Evolutionary conservation across 805 yeast species (phyloP).

Genomic region (Myxozyma neglecta): DNA sequence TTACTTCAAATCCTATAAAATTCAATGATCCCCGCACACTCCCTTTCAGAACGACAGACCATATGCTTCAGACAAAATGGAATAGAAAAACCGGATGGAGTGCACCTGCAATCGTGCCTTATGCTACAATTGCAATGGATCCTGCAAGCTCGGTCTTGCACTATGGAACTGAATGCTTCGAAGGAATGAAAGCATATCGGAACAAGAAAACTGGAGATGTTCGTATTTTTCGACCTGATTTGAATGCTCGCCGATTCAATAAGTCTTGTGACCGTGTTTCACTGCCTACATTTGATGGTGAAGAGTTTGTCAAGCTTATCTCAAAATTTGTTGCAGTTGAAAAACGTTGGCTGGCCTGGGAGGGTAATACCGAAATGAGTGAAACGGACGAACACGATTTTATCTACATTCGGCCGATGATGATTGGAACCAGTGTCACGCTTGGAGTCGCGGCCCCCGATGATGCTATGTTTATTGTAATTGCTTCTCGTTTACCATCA

Average conservation of each 20-base stretch:
- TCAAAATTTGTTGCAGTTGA: slow-evolving; percentile 48
- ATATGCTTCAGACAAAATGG: slow-evolving; percentile 88
- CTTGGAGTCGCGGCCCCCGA: slow-evolving; percentile 52
- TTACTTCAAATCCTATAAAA: slow-evolving; percentile 44
- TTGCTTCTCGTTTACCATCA: slow-evolving; percentile 49
- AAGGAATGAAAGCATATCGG: slow-evolving; percentile 88
- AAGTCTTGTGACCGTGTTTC: slow-evolving; percentile 50
- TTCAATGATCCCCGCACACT: slow-evolving; percentile 21
- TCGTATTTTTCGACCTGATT: slow-evolving; percentile 47
- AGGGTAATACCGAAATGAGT: slow-evolving; percentile 38
- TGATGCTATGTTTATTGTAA: slow-evolving; percentile 46
- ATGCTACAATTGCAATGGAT: slow-evolving; percentile 69
- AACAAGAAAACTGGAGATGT: slow-evolving; percentile 26
- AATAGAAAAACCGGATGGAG: slow-evolving; percentile 75
- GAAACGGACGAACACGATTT: slow-evolving; percentile 37
- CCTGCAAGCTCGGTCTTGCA: slow-evolving; percentile 90
- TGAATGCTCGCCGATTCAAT: slow-evolving; percentile 53
- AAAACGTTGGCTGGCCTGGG: slow-evolving; percentile 47
- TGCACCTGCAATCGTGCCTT: slow-evolving; percentile 80
- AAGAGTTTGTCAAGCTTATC: slow-evolving; percentile 48
- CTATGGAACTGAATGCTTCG: slow-evolving; percentile 91
- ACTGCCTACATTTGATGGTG: slow-evolving; percentile 50
- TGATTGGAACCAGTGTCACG: slow-evolving; percentile 51
- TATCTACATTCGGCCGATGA: slow-evolving; percentile 52
- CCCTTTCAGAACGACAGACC: slow-evolving; percentile 45